phyloP scores from a whole-genome alignment of 2,329 filamentous ascomycete species.

The Neofusicoccum cordaticola region DNA sequence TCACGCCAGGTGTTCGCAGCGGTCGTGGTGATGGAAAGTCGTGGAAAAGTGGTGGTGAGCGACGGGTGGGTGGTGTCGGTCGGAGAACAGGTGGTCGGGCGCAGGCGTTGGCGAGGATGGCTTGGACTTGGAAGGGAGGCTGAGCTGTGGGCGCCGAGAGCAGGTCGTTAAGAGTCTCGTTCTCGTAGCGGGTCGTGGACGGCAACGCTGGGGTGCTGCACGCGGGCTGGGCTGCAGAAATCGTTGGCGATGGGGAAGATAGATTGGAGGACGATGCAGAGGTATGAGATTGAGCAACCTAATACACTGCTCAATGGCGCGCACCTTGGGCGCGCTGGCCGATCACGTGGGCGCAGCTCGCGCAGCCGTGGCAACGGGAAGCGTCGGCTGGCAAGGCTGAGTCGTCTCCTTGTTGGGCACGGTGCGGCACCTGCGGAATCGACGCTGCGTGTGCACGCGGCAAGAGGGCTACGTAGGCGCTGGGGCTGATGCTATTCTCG shows the following conservation, averaged over 20 bases:
- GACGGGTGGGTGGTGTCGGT: constrained; percentile 7
- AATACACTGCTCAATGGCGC: background rate
- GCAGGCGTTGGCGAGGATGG: constrained; percentile 27
- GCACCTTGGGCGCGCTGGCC: background rate
- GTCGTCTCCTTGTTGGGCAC: background rate
- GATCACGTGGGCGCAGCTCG: background rate
- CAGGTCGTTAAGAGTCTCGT: constrained; percentile 12
- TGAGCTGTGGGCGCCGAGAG: constrained; percentile 14
- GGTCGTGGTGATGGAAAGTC: constrained; percentile 16
- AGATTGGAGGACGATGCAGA: constrained; percentile 4
- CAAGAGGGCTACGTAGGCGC: constrained; percentile 1
- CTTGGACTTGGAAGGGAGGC: constrained; percentile 18
- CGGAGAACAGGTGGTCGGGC: constrained; percentile 22
- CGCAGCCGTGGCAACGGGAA: constrained; percentile 3
- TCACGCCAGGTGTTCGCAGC: background rate
- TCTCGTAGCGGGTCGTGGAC: background rate
- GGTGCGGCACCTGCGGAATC: background rate
- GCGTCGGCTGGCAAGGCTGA: background rate
- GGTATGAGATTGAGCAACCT: constrained; percentile 12
- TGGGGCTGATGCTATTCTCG: constrained; percentile 12
- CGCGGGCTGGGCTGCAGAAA: constrained; percentile 7
- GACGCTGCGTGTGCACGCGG: background rate
- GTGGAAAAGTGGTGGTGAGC: constrained; percentile 13
- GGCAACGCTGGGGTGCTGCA: background rate
- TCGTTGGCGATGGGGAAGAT: background rate